phyloP scores from a whole-genome alignment of 768 basidiomycete genomes.

The Lentinula sp. region DNA sequence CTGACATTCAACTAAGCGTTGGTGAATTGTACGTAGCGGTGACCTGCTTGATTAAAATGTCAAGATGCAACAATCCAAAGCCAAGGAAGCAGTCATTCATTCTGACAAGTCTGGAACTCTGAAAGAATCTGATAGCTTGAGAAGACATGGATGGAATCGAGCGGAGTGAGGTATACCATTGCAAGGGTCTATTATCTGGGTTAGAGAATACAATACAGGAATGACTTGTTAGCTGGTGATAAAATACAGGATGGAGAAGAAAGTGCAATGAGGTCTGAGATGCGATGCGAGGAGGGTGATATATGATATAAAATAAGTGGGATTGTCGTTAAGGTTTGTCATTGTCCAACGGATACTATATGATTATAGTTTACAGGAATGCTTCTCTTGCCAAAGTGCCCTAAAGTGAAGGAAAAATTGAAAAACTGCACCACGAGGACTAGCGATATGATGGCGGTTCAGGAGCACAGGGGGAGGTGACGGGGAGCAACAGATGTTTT shows the following conservation, averaged over 20 bases:
- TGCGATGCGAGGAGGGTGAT: not conserved
- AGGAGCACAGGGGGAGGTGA: not conserved
- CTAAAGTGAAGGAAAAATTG: slow-evolving; percentile 20
- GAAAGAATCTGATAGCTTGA: not conserved
- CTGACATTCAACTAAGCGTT: not conserved
- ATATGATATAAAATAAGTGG: not conserved
- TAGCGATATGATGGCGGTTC: not conserved
- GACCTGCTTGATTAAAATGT: not conserved
- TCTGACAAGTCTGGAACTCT: not conserved
- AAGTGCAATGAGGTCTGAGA: not conserved
- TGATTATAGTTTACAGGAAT: slow-evolving; percentile 30
- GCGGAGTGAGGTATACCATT: not conserved
- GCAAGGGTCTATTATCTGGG: not conserved
- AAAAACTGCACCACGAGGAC: too few relatives aligned
- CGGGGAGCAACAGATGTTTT: not conserved
- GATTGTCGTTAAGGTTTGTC: not conserved
- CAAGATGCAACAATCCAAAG: not conserved
- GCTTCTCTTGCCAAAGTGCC: slow-evolving; percentile 47
- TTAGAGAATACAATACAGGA: not conserved
- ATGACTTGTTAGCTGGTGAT: not conserved
- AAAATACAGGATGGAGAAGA: not conserved
- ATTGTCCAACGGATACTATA: not conserved
- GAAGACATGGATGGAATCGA: not conserved
- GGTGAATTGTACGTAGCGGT: not conserved
- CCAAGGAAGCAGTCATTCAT: not conserved